A percentile compares a stretch with the other conserved stretches of the same genome.
These are phyloP conservation scores for Umbellularia californica DNA, from an alignment of 164 flowering plant genomes.

Conservation along the genomic window DNA sequence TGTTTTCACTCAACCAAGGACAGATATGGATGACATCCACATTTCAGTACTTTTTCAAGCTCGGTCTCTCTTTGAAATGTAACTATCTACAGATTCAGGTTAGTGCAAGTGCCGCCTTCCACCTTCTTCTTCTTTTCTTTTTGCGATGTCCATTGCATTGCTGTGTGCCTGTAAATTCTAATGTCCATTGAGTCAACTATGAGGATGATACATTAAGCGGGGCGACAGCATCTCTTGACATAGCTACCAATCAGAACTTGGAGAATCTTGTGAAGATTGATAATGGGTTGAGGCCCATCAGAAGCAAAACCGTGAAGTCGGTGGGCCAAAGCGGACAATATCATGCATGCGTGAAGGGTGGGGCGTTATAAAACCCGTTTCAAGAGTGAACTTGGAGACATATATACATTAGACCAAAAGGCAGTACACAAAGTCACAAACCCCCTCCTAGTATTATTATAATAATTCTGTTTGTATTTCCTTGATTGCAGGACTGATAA, in stretches of 20 bases:
- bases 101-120: not conserved
- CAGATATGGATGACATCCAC: constrained; percentile 38
- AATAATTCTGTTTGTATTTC: not conserved
- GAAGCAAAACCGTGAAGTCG: too few species aligned
- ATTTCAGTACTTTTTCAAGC: constrained; percentile 28
- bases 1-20: constrained; percentile 30
- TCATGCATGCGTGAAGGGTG: too few species aligned
- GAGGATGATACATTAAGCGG: constrained; percentile 28
- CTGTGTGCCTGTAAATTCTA: too few species aligned
- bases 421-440: constrained; percentile 7
- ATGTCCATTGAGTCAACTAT: not conserved
- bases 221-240: constrained; percentile 20
- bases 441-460: not conserved
- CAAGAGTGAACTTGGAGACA: constrained; percentile 28
- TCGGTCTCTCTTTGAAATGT: constrained; percentile 15
- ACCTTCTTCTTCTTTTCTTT: not conserved
- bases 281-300: constrained; percentile 20
- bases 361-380: constrained; percentile 35
- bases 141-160: too few species aligned
- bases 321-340: too few species aligned
- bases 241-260: constrained; percentile 32
- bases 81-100: constrained; percentile 46
- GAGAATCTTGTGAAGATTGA: constrained; percentile 30
- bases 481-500: not conserved
- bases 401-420: constrained; percentile 25